Conservation (phyloP, 805 yeast species). For the Candida odintsovae region DNA sequence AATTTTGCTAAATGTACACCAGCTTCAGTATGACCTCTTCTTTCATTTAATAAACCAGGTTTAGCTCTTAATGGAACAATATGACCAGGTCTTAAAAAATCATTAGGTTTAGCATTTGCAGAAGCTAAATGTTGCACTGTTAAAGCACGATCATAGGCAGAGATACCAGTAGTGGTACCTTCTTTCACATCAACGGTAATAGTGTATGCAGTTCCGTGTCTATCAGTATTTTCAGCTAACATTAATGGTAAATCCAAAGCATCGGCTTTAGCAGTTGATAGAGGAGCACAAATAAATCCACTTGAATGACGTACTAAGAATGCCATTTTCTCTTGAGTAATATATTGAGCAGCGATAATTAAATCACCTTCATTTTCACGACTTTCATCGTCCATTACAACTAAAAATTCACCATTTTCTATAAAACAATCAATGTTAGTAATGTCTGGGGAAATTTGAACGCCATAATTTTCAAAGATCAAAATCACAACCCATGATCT, state of each 20-base stretch:
- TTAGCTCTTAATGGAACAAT: slow-evolving; percentile 88
- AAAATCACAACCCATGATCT: no score
- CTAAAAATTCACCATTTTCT: slow-evolving; percentile 50
- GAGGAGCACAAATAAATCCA: slow-evolving; percentile 93
- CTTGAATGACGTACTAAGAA: slow-evolving; percentile 81
- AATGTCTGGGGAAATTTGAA: neutral
- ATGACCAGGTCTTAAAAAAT: slow-evolving; percentile 91
- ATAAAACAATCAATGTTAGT: slow-evolving; percentile 4
- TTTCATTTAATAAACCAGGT: slow-evolving; percentile 70
- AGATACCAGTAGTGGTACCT: slow-evolving; percentile 95
- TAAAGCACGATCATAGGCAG: slow-evolving; percentile 88
- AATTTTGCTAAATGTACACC: slow-evolving; percentile 80
- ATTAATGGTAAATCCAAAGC: slow-evolving; percentile 72
- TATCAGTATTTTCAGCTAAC: slow-evolving; percentile 51
- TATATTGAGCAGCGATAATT: slow-evolving; percentile 81
- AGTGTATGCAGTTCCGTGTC: slow-evolving; percentile 97
- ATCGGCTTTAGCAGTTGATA: slow-evolving; percentile 75
- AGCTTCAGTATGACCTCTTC: slow-evolving; percentile 98
- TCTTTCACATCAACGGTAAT: slow-evolving; percentile 80
- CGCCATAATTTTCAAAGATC: neutral
- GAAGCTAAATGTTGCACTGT: slow-evolving; percentile 73
- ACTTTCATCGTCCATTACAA: slow-evolving; percentile 95
- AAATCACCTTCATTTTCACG: slow-evolving; percentile 98
- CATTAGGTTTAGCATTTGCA: slow-evolving; percentile 46
- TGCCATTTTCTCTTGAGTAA: slow-evolving; percentile 86